Conservation (phyloP, 2,329 filamentous ascomycete genomes). For the Colletotrichum paranaense region DNA sequence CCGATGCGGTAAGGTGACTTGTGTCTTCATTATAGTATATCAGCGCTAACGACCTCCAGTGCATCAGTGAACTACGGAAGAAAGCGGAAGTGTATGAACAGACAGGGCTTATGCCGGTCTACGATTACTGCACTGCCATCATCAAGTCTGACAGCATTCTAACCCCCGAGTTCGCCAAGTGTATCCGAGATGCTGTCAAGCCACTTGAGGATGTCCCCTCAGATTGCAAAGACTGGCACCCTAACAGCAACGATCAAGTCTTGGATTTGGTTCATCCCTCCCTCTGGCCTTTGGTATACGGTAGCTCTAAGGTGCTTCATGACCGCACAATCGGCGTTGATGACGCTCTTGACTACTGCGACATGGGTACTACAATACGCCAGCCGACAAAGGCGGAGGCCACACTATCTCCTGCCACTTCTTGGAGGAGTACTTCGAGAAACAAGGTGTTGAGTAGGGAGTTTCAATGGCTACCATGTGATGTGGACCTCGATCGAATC, state of each 20-base stretch:
- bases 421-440: background rate
- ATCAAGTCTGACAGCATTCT: slow-evolving; percentile 49
- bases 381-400: too few species aligned
- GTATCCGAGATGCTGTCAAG: slow-evolving; percentile 55
- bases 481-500: slow-evolving; percentile 52
- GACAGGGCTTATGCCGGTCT: slow-evolving; percentile 46
- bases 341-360: slow-evolving; percentile 48
- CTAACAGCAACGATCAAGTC: slow-evolving; percentile 65
- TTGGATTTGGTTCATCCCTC: slow-evolving; percentile 74
- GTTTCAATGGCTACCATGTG: slow-evolving; percentile 62
- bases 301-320: slow-evolving; percentile 50
- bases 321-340: slow-evolving; percentile 47
- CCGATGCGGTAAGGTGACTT: slow-evolving; percentile 40
- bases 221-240: slow-evolving; percentile 69
- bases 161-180: slow-evolving; percentile 40
- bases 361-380: slow-evolving; percentile 46
- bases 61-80: slow-evolving; percentile 41
- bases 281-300: slow-evolving; percentile 69
- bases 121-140: slow-evolving; percentile 45
- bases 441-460: background rate
- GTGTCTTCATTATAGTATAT: too few species aligned
- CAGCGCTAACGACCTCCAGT: background rate
- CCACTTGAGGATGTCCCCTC: slow-evolving; percentile 63
- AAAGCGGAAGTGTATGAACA: slow-evolving; percentile 48
- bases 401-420: background rate